Percentiles rank a stretch among this genome's conserved stretches.
These are phyloP conservation scores for Sordariomycetes sp. DNA, from an alignment of 2,329 filamentous ascomycete genomes.

Conservation along the genomic window DNA sequence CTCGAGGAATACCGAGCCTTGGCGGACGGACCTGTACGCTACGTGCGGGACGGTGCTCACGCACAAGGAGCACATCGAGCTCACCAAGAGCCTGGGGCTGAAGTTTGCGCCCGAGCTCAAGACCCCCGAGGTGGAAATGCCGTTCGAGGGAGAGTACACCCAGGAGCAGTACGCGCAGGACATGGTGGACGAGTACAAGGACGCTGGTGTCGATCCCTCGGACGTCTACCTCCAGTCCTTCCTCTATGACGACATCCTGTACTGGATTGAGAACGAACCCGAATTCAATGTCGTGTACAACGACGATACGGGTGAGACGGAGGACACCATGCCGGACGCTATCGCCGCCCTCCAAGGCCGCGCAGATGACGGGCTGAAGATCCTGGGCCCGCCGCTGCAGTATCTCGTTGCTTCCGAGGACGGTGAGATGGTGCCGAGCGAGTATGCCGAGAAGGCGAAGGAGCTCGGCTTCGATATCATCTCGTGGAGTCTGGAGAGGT, in stretches of 20 bases:
- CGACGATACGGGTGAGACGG: slow-evolving; percentile 48
- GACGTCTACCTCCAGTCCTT: slow-evolving; percentile 57
- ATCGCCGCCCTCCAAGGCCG: slow-evolving; percentile 46
- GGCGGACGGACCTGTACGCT: slow-evolving; percentile 55
- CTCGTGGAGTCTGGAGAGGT: slow-evolving; percentile 59
- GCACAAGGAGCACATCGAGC: slow-evolving; percentile 50
- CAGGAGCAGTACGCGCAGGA: slow-evolving; percentile 55
- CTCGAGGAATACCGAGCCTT: slow-evolving; percentile 46
- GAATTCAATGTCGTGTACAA: slow-evolving; percentile 56
- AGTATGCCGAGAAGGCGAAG: slow-evolving; percentile 51
- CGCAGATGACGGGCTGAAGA: slow-evolving; percentile 44
- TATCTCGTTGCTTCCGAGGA: slow-evolving; percentile 43
- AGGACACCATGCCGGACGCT: slow-evolving; percentile 38
- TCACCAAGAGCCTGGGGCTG: slow-evolving; percentile 46
- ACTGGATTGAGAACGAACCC: slow-evolving; percentile 55
- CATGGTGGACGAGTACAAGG: slow-evolving; percentile 49
- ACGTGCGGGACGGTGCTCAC: slow-evolving; percentile 52
- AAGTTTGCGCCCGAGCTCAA: slow-evolving; percentile 60
- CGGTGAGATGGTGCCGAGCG: slow-evolving; percentile 48
- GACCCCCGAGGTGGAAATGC: slow-evolving; percentile 59
- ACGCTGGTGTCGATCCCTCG: slow-evolving; percentile 36
- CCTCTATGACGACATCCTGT: slow-evolving; percentile 51
- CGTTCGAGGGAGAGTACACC: slow-evolving; percentile 53
- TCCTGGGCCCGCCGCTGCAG: slow-evolving; percentile 52
- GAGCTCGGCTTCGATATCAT: slow-evolving; percentile 53